Evolutionary conservation across 768 basidiomycete genomes (phyloP), one percentile per base, ranked within the genome.

Genomic region (Trametes gibbosa): DNA sequence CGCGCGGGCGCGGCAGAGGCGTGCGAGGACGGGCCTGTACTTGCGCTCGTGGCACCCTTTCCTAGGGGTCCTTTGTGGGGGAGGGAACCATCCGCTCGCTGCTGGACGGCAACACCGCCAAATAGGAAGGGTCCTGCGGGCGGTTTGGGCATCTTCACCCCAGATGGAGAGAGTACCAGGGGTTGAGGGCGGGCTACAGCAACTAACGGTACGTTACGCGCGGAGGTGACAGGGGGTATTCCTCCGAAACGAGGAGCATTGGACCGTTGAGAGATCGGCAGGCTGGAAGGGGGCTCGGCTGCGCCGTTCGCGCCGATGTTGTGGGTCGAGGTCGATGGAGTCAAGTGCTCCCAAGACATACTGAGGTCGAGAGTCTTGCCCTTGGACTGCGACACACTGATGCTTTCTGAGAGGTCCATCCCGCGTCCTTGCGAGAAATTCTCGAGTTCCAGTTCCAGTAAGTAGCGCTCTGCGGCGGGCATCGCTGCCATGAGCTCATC

Each of bases 401-500:
- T 42, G 48, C 45, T 48, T 9, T 47, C 54, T 2, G 61, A 48
- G 2, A 62, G 48, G 27, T 40, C 53, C 41, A 63, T 42, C 7
- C 63, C 60, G 58, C 68, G 70, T 25, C 56, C 63, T 59, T 58
- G 58, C 29, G 60, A 45, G 63, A 53, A 63, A 13, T 69, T 68
- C 63, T 79, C 81, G 7, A 90, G 72, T 59, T 87, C 84, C 2
- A 76, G 73, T 62, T 90, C 89, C 1, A 90, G 71, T 23, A 87
- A 68, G 13, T 77, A 74, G 17, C 86, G 82, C 67, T 92, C 89
- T 0, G 84, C 78, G 2, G 75, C 72, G 0, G 90, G 83, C 43
- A 93, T 76, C 0, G 84, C 75, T 1, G 79, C 73, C 61, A 88
- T 80, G n/a, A 91, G 73, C 39, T 90, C 87, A 29, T 85, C 80